phyloP scores from a whole-genome alignment of 2,329 filamentous ascomycete species.

The Chaetothyriales sp. region DNA sequence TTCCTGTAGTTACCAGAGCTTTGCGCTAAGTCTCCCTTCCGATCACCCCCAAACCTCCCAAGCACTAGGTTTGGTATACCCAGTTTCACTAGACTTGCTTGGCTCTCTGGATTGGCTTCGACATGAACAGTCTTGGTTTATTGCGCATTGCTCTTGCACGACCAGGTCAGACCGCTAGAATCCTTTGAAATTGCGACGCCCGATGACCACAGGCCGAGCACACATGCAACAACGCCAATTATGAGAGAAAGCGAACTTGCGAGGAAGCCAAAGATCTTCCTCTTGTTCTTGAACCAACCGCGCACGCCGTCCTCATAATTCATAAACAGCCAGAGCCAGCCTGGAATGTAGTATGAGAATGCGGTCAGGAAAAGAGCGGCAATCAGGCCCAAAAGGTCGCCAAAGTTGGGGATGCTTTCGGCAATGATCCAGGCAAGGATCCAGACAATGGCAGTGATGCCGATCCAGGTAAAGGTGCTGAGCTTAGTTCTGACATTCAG shows the following conservation, averaged over 20 bases:
- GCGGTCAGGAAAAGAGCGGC: constrained; percentile 49
- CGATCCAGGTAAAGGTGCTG: constrained; percentile 43
- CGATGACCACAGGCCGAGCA: constrained; percentile 28
- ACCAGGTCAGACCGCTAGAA: constrained; percentile 23
- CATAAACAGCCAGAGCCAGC: constrained; percentile 25
- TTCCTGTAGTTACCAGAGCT: background rate
- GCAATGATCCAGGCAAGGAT: constrained; percentile 52
- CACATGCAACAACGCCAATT: constrained; percentile 18
- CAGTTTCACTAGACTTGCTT: too few species aligned
- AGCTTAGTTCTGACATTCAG: constrained; percentile 36
- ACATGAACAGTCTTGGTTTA: background rate
- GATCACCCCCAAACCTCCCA: too few species aligned
- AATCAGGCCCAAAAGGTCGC: constrained; percentile 49
- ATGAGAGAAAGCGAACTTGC: constrained; percentile 6
- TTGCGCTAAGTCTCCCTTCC: background rate
- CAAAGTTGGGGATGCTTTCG: constrained; percentile 54
- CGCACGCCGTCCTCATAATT: constrained; percentile 15
- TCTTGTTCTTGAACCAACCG: constrained; percentile 19
- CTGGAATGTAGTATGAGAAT: constrained; percentile 40
- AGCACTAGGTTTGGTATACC: too few species aligned
- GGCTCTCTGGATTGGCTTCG: too few species aligned
- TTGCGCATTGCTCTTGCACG: constrained; percentile 24
- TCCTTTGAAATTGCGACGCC: constrained; percentile 25
- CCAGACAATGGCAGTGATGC: constrained; percentile 42
- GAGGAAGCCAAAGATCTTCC: constrained; percentile 18